A percentile compares a stretch with the other conserved stretches of the same genome.
Evolutionary conservation across 1,284 basidiomycete species (phyloP).

Genomic region (Neolentinus lepideus): DNA sequence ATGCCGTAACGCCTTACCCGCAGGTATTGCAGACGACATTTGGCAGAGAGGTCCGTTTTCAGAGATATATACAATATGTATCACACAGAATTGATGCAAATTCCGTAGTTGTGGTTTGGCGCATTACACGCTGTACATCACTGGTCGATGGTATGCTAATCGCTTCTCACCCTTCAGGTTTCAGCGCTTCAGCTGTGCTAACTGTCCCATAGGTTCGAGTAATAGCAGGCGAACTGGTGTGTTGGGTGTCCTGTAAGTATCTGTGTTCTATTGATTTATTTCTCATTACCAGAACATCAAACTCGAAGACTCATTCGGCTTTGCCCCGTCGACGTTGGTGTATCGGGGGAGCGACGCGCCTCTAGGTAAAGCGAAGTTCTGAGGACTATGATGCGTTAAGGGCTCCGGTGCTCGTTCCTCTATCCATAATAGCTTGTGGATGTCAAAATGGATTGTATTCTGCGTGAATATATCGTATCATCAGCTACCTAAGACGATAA

Average conservation of each 20-base stretch:
- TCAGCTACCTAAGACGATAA: too few relatives aligned
- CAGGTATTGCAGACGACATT: conserved; percentile 73
- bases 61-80: background rate
- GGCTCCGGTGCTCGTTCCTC: too few relatives aligned
- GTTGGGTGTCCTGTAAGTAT: conserved; percentile 12
- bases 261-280: background rate
- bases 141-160: conserved; percentile 67
- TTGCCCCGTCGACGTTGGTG: conserved; percentile 75
- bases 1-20: conserved; percentile 72
- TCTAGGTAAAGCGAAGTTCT: conserved; percentile 38
- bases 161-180: too few relatives aligned
- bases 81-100: background rate
- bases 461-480: too few relatives aligned
- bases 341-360: conserved; percentile 46
- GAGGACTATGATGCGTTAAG: too few relatives aligned
- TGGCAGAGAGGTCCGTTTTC: conserved; percentile 61
- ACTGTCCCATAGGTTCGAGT: conserved; percentile 52
- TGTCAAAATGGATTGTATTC: too few relatives aligned
- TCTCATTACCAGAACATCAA: conserved; percentile 43
- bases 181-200: background rate
- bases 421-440: too few relatives aligned
- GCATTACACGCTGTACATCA: conserved; percentile 79
- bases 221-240: conserved; percentile 71
- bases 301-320: conserved; percentile 68
- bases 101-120: conserved; percentile 74